Conservation (phyloP, 1,284 basidiomycete genomes). For the Pascua sp. region DNA sequence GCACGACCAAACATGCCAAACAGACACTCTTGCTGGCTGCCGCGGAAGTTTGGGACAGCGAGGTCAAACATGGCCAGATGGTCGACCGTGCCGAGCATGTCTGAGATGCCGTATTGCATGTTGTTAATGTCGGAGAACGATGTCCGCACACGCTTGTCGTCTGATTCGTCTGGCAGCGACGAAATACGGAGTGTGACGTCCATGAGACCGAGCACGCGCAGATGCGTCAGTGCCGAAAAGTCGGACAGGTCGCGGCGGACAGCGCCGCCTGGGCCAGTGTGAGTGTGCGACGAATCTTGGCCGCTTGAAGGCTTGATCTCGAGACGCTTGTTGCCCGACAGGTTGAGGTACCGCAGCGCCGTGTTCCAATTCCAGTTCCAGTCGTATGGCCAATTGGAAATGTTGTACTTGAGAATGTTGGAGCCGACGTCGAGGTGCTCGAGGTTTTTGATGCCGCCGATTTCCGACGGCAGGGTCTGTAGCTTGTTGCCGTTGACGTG, state of each 20-base stretch:
- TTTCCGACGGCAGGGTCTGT: slow-evolving; percentile 85
- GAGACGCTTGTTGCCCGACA: slow-evolving; percentile 83
- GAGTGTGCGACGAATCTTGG: slow-evolving; percentile 45
- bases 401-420: slow-evolving; percentile 95
- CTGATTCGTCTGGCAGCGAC: slow-evolving; percentile 83
- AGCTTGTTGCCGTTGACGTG: slow-evolving; percentile 94
- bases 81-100: slow-evolving; percentile 75
- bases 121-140: slow-evolving; percentile 85
- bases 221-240: slow-evolving; percentile 75
- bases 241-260: slow-evolving; percentile 63
- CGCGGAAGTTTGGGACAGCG: slow-evolving; percentile 83
- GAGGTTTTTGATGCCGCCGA: slow-evolving; percentile 77
- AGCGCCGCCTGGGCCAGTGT: background rate
- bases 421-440: slow-evolving; percentile 88
- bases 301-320: slow-evolving; percentile 70
- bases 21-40: slow-evolving; percentile 73
- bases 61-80: slow-evolving; percentile 87
- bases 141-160: slow-evolving; percentile 87
- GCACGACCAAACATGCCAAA: slow-evolving; percentile 92
- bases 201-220: slow-evolving; percentile 92
- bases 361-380: slow-evolving; percentile 99
- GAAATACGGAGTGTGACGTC: slow-evolving; percentile 88
- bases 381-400: slow-evolving; percentile 98
- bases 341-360: slow-evolving; percentile 82
- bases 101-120: slow-evolving; percentile 96